A percentile compares a stretch with the other conserved stretches of the same genome.
Evolutionary conservation across 768 basidiomycete species (phyloP).

Genomic region (Suillus lakei): DNA sequence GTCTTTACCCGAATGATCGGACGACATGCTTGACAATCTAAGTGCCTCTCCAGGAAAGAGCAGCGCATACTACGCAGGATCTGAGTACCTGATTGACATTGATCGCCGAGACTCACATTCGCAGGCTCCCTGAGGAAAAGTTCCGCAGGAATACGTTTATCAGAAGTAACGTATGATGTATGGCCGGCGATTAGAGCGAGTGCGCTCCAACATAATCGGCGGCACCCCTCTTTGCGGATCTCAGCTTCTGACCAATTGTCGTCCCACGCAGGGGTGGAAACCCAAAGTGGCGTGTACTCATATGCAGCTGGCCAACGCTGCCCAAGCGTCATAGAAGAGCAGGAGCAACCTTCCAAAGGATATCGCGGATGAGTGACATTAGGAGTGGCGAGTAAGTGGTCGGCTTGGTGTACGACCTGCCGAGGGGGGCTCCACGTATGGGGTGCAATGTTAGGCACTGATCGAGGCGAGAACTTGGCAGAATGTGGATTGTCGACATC

Average conservation of each 20-base stretch:
- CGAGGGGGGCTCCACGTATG: slow-evolving; percentile 17
- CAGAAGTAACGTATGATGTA: slow-evolving; percentile 60
- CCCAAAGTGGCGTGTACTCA: slow-evolving; percentile 67
- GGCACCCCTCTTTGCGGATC: slow-evolving; percentile 71
- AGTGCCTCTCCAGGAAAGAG: slow-evolving; percentile 77
- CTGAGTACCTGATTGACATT: background rate
- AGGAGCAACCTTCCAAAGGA: slow-evolving; percentile 46
- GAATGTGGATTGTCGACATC: slow-evolving; percentile 61
- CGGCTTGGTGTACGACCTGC: background rate
- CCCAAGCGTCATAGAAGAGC: slow-evolving; percentile 54
- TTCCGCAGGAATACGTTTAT: slow-evolving; percentile 43
- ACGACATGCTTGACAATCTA: slow-evolving; percentile 34
- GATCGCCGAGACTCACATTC: slow-evolving; percentile 53
- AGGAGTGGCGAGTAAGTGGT: background rate
- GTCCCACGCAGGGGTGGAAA: slow-evolving; percentile 67
- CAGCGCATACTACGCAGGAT: slow-evolving; percentile 58
- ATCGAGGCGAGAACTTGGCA: slow-evolving; percentile 50
- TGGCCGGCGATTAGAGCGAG: slow-evolving; percentile 68
- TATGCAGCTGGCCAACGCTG: slow-evolving; percentile 52
- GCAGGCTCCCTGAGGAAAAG: slow-evolving; percentile 66
- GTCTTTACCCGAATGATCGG: slow-evolving; percentile 53
- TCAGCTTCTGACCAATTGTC: slow-evolving; percentile 62
- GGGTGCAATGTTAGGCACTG: slow-evolving; percentile 50
- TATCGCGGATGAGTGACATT: slow-evolving; percentile 13
- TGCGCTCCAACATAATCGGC: slow-evolving; percentile 76